phyloP scores from a whole-genome alignment of 2,329 filamentous ascomycete genomes.

The Capronia epimyces region DNA sequence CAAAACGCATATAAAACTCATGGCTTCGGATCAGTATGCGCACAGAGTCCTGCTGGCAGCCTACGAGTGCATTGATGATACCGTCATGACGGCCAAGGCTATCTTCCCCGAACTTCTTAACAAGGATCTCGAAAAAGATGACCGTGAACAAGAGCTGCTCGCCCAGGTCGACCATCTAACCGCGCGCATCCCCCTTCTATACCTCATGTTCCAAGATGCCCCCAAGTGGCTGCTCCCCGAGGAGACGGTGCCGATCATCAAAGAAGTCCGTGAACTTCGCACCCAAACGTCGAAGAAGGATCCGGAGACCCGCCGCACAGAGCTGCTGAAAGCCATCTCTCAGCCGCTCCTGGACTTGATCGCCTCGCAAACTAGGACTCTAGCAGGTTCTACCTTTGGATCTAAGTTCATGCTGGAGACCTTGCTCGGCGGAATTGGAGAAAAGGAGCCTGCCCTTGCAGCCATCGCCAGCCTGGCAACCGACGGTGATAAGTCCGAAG shows the following conservation, averaged over 20 bases:
- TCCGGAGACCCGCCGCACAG: slow-evolving; percentile 64
- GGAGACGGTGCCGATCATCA: slow-evolving; percentile 63
- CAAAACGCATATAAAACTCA: slow-evolving; percentile 80
- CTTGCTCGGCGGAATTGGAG: slow-evolving; percentile 67
- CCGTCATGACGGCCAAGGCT: slow-evolving; percentile 75
- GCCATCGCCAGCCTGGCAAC: slow-evolving; percentile 52
- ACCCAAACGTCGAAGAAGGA: slow-evolving; percentile 91
- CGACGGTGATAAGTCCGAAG: slow-evolving; percentile 34
- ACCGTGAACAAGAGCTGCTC: slow-evolving; percentile 42
- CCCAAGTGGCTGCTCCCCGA: slow-evolving; percentile 59
- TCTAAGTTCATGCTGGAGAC: slow-evolving; percentile 82
- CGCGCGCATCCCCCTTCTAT: slow-evolving; percentile 64
- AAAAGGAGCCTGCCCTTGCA: slow-evolving; percentile 68
- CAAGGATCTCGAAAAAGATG: slow-evolving; percentile 48
- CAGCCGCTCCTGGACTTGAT: slow-evolving; percentile 71
- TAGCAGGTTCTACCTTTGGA: slow-evolving; percentile 72
- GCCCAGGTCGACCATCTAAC: slow-evolving; percentile 41
- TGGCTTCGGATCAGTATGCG: slow-evolving; percentile 73
- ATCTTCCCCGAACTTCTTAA: slow-evolving; percentile 83
- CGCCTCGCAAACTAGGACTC: slow-evolving; percentile 58
- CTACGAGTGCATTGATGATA: slow-evolving; percentile 91
- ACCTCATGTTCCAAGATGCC: slow-evolving; percentile 65
- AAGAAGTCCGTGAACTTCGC: slow-evolving; percentile 72
- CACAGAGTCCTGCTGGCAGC: slow-evolving; percentile 78
- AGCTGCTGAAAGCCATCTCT: slow-evolving; percentile 69